Evolutionary conservation across 768 basidiomycete genomes (phyloP).

Genomic region (Saitozyma podzolica): DNA sequence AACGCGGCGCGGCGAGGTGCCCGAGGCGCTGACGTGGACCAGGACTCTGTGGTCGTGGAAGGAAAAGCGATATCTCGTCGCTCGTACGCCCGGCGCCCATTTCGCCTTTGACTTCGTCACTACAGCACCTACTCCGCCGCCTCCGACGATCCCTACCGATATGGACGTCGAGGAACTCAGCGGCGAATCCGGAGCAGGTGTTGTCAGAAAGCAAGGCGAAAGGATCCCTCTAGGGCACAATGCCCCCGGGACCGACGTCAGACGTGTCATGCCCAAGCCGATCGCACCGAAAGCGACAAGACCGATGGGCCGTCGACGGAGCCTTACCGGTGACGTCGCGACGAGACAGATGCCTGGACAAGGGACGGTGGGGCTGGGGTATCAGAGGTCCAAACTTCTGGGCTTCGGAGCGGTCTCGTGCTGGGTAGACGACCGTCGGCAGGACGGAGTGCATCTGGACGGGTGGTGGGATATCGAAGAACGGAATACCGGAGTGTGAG

Average conservation of each 20-base stretch:
- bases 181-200: slow-evolving; percentile 1
- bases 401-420: slow-evolving; percentile 41
- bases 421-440: slow-evolving; percentile 39
- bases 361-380: slow-evolving; percentile 35
- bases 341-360: background rate
- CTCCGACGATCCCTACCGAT: background rate
- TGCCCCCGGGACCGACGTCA: too few species aligned
- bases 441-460: slow-evolving; percentile 24
- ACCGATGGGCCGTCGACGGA: too few species aligned
- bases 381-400: slow-evolving; percentile 27
- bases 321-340: background rate
- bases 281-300: too few species aligned
- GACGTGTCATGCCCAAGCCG: background rate
- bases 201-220: background rate
- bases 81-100: slow-evolving; percentile 35
- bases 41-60: slow-evolving; percentile 37
- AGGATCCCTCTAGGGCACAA: background rate
- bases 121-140: slow-evolving; percentile 9
- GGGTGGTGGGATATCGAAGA: slow-evolving; percentile 44
- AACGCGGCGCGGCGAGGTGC: too few species aligned
- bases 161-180: slow-evolving; percentile 1
- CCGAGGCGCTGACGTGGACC: background rate
- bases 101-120: slow-evolving; percentile 40
- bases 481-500: slow-evolving; percentile 48
- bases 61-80: slow-evolving; percentile 49